A percentile compares a stretch with the other conserved stretches of the same genome.
Conservation (phyloP, 768 basidiomycete genomes). For the Rhodosporidiobolus odoratus region DNA sequence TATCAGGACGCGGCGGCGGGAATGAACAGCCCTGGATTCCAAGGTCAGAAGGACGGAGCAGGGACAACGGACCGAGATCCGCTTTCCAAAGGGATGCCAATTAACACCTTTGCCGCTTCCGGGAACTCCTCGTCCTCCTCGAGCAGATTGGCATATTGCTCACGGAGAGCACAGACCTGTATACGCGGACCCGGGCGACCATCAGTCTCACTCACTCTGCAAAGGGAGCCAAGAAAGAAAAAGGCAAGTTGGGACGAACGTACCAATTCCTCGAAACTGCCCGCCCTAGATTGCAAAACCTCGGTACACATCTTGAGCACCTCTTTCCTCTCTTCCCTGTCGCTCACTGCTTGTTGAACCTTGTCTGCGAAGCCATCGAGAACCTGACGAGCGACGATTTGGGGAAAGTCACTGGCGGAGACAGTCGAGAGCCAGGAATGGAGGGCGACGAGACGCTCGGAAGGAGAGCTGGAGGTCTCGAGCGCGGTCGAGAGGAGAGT, state of each 20-base stretch:
- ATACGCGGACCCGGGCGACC: constrained; percentile 1
- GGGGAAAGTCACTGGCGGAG: constrained; percentile 23
- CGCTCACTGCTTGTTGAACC: constrained; percentile 56
- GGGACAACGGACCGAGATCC: constrained; percentile 62
- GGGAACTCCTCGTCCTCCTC: constrained; percentile 90
- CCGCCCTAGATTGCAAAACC: constrained; percentile 68
- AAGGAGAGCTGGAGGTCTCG: constrained; percentile 6
- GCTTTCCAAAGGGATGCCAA: constrained; percentile 85
- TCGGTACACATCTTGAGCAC: constrained; percentile 70
- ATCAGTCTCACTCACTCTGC: constrained; percentile 2
- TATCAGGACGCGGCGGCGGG: not conserved
- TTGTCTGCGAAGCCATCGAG: constrained; percentile 74
- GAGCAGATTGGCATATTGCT: constrained; percentile 83
- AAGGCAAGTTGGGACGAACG: constrained; percentile 37
- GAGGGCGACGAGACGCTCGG: constrained; percentile 13
- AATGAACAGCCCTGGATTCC: too few relatives aligned
- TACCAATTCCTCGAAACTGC: constrained; percentile 94
- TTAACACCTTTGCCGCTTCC: constrained; percentile 82
- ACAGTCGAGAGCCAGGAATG: constrained; percentile 21
- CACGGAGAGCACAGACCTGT: constrained; percentile 75
- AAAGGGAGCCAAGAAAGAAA: not conserved
- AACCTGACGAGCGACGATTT: constrained; percentile 74
- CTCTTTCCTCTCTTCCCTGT: constrained; percentile 58
- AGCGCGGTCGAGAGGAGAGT: constrained; percentile 28
- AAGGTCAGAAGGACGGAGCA: not conserved